Conservation (phyloP, 139 green algal genomes). For the Volvox reticuliferus region DNA sequence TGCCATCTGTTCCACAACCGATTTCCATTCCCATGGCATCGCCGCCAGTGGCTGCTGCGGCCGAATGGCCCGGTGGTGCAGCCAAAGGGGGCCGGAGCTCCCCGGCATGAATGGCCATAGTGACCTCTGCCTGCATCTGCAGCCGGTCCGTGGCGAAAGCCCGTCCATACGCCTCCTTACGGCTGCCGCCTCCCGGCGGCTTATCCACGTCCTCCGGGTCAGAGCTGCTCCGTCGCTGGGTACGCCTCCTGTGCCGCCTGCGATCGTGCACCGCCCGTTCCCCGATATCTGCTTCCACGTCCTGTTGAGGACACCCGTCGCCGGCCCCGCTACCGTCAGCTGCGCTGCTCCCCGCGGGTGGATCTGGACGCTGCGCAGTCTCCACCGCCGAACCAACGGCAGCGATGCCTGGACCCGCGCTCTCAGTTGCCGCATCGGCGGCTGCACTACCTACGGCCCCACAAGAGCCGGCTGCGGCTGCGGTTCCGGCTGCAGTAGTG, state of each 20-base stretch:
- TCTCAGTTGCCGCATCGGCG: background rate
- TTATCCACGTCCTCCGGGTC: constrained; percentile 4
- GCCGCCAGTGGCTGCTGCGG: no score
- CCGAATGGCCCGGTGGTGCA: no score
- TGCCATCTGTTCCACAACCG: background rate
- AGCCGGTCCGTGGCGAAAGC: no score
- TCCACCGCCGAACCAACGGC: background rate
- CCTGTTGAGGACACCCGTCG: background rate
- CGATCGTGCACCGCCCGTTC: no score
- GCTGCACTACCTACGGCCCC: no score
- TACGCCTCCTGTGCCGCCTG: no score
- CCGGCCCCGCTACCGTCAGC: background rate
- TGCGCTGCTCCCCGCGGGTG: background rate
- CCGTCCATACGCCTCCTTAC: no score
- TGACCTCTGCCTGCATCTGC: no score
- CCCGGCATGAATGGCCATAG: no score
- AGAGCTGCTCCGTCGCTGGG: constrained; percentile 7
- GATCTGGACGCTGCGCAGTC: background rate
- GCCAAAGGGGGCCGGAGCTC: no score
- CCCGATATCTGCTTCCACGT: no score
- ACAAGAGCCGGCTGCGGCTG: background rate
- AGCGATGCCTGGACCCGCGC: background rate
- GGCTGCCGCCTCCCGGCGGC: background rate
- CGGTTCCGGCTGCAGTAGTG: background rate
- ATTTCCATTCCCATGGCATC: no score